Base-by-base conservation (phyloP, 2,329 filamentous ascomycete genomes). In the Lojkania enalia region DNA sequence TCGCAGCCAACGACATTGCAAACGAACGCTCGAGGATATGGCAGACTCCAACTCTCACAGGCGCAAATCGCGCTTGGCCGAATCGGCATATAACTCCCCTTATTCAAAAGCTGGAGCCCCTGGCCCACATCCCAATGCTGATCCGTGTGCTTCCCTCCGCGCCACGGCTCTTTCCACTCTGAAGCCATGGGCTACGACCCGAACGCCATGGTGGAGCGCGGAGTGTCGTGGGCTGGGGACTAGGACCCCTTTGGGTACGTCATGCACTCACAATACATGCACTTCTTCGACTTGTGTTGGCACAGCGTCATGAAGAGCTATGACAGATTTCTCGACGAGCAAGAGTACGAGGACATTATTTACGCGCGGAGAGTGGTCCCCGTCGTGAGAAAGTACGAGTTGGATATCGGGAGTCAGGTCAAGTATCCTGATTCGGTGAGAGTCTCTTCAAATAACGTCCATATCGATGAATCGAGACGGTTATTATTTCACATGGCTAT, bases 191-290 rank as follows among this genome's bases (percentile, higher is more conserved):
- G 53, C 13, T 56, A 54, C 25, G 51, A 54, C 30, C 51, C 51
- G 18, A 25, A 47, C 29, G 53, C 51, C 14, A 57, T 55, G 51
- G 51, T 51, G 14, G 51, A 57, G 42, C 54, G 43, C 14, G 52
- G 54, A 3, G 42, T 57, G 15, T 21, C 55, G 12, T 57, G 51
- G 54, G 53, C 51, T 1, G 54, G 54, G 29, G 46, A 55, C 33
- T 51, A 57, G 35, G 54, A 55, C 31, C 51, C 54, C 13, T 57
- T 52, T 20, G 54, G 46, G 13, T 46, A 57, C 32, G 53, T 54
- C 20, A 50, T 46, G 48, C 48, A 56, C 5, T 44, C 51, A 11
- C 44, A 48, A 16, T 56, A 42, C 38, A 54, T 50, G 45, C 23
- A 37, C 14, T 57, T 51, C 39, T 21, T 57, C 5, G 46, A 49